Base-by-base conservation (phyloP, 805 yeast genomes). In the Millerozyma acaciae region DNA sequence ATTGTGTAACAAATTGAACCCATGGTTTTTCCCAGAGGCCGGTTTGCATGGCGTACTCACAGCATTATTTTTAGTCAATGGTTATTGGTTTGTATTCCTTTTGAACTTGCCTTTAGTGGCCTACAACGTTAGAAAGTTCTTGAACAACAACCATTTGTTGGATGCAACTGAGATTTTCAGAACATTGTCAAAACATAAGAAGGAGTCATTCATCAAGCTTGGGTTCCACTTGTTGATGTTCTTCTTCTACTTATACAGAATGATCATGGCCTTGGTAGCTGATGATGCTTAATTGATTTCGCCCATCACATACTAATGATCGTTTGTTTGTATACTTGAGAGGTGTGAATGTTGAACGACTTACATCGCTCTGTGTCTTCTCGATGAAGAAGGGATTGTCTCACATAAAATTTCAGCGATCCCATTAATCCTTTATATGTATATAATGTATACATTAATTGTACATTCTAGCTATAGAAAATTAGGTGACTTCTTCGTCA, bases 161-260 rank as follows among this genome's bases (percentile, higher is more conserved):
- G 98, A 93, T 61, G 97, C 97, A 38, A 90, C 98, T 27, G 97
- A 90, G 62, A 93, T 90, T 52, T 93, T 93, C 68, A 78, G 97
- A 70, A 89, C 97, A 26, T 75, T 90, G 54, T 76, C 86, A 50
- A 85, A 83, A 55, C 95, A 89, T 69, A 90, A 93, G 76, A 84
- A 83, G 60, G 97, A 89, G 65, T 75, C 87, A 40, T 88, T 89
- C 57, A 64, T 85, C 59, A 90, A 90, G 62, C 75, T 93, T 49
- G 96, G 93, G 8, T 88, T 86, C 76, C 90, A 87, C 59, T 73
- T 90, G 51, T 62, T 86, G 53, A 70, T 90, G 83, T 93, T 93
- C 76, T 90, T 93, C 82, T 88, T 76, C 73, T 90, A 88, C 73
- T 76, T 90, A 54, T 90, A 89, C 75, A 79, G 94, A 69, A 88